These are phyloP conservation scores for Kodamaea sp. DNA, from an alignment of 1,139 yeast genomes.

Conservation along the genomic window DNA sequence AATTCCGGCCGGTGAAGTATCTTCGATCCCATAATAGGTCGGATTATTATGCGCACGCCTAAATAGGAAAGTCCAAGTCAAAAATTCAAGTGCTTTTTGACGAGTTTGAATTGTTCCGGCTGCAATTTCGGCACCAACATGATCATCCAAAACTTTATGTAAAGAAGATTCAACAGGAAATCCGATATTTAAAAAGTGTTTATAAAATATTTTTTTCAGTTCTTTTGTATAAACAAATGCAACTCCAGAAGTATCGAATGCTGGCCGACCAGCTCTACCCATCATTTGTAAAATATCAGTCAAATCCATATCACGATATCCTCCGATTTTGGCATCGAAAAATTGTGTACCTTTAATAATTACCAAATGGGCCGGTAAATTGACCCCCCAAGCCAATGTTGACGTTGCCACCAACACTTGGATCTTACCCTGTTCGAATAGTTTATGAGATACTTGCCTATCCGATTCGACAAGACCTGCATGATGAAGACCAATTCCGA, in stretches of 20 bases:
- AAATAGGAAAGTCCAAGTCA: constrained; percentile 92
- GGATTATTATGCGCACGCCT: constrained; percentile 95
- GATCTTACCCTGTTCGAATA: constrained; percentile 80
- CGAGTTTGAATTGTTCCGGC: constrained; percentile 79
- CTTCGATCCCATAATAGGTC: constrained; percentile 87
- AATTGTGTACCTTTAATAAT: constrained; percentile 92
- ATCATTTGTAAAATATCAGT: constrained; percentile 90
- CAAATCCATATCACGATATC: constrained; percentile 81
- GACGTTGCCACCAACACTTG: constrained; percentile 93
- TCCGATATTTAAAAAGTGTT: constrained; percentile 90
- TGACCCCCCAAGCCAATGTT: constrained; percentile 97
- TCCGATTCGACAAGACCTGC: constrained; percentile 95
- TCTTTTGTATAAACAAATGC: constrained; percentile 95
- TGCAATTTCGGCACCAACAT: constrained; percentile 93
- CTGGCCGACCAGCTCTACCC: constrained; percentile 97
- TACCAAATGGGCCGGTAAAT: constrained; percentile 91
- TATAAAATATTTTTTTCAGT: constrained; percentile 85
- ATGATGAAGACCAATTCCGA: constrained; percentile 96
- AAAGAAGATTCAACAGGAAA: constrained; percentile 96
- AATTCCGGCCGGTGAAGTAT: constrained; percentile 60
- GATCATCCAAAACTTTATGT: constrained; percentile 90
- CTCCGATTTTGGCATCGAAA: constrained; percentile 78
- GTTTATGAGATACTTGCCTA: constrained; percentile 78
- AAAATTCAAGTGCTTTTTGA: constrained; percentile 88
- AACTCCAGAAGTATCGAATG: constrained; percentile 90